These are phyloP conservation scores for Zoysia pacifica DNA, from an alignment of 176 grass and related monocot species.

Conservation along the genomic window DNA sequence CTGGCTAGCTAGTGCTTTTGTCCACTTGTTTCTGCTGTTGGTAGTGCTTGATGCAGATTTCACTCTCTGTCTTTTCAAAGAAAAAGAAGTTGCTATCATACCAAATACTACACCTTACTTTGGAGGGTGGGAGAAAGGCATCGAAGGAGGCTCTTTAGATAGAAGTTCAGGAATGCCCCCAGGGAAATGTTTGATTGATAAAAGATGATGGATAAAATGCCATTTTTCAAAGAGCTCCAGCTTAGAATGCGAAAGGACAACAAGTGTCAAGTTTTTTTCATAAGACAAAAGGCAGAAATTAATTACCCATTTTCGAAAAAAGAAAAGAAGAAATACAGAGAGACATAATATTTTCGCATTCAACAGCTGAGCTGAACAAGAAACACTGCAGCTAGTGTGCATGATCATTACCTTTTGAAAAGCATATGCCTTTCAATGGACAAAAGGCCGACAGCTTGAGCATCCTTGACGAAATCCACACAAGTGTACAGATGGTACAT, in stretches of 20 bases:
- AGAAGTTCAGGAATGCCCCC: constrained; percentile 39
- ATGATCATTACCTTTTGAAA: constrained; percentile 61
- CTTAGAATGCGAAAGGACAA: constrained; percentile 26
- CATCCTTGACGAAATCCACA: constrained; percentile 46
- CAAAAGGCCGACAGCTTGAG: constrained; percentile 37
- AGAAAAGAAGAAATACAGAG: constrained; percentile 2
- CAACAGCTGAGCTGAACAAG: constrained; percentile 25
- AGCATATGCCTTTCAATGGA: constrained; percentile 28
- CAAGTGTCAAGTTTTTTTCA: background rate
- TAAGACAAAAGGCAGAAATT: background rate
- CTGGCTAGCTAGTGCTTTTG: constrained; percentile 45
- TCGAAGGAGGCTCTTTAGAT: constrained; percentile 27
- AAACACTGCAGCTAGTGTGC: constrained; percentile 50
- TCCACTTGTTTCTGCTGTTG: constrained; percentile 33
- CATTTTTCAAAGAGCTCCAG: background rate
- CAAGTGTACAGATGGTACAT: constrained; percentile 37
- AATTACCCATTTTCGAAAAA: background rate
- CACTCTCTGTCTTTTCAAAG: constrained; percentile 37
- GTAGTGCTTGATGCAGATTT: constrained; percentile 45
- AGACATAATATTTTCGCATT: background rate
- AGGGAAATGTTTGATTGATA: constrained; percentile 55
- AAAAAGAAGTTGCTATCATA: constrained; percentile 37
- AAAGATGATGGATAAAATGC: constrained; percentile 16
- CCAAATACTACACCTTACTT: constrained; percentile 18
- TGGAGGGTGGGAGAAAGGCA: constrained; percentile 45